phyloP scores from a whole-genome alignment of 345 rosid genomes.

The Carallia brachiata region DNA sequence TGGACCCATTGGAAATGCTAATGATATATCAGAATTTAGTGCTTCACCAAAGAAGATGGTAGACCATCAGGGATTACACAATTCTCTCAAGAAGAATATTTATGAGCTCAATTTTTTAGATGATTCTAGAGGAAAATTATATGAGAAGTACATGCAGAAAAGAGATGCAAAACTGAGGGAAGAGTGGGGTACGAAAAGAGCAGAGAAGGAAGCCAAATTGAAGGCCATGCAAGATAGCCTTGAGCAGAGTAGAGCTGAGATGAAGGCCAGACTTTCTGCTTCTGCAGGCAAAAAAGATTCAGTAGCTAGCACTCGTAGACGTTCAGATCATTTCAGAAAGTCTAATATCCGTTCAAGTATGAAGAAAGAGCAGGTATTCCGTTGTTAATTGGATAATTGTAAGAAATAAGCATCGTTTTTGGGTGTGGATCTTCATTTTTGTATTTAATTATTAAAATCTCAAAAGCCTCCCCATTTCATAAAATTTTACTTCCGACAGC shows the following conservation, averaged over 20 bases:
- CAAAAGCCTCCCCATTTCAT: constrained; percentile 22
- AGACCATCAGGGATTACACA: constrained; percentile 42
- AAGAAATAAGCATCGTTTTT: constrained; percentile 9
- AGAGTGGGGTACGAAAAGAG: constrained; percentile 67
- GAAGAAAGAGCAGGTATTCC: constrained; percentile 78
- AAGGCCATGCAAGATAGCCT: constrained; percentile 76
- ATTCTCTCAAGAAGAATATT: constrained; percentile 47
- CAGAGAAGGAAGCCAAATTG: constrained; percentile 81
- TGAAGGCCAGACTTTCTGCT: constrained; percentile 62
- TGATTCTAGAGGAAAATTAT: constrained; percentile 77
- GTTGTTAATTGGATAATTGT: constrained; percentile 6
- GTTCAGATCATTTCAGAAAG: constrained; percentile 63
- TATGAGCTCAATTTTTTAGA: constrained; percentile 57
- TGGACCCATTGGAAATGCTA: constrained; percentile 19
- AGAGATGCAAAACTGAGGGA: constrained; percentile 83
- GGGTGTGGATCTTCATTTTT: constrained; percentile 15
- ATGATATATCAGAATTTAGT: constrained; percentile 18
- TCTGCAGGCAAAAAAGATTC: constrained; percentile 44
- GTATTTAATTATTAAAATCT: constrained; percentile 1
- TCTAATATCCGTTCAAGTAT: constrained; percentile 44
- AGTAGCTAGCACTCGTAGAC: constrained; percentile 37
- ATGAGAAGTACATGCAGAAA: constrained; percentile 72
- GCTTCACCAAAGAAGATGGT: constrained; percentile 49
- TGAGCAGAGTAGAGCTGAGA: constrained; percentile 74
- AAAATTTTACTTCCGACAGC: constrained; percentile 51